Evolutionary conservation across 176 grass and related monocot species (phyloP).

Genomic region (Triticum timopheevii): DNA sequence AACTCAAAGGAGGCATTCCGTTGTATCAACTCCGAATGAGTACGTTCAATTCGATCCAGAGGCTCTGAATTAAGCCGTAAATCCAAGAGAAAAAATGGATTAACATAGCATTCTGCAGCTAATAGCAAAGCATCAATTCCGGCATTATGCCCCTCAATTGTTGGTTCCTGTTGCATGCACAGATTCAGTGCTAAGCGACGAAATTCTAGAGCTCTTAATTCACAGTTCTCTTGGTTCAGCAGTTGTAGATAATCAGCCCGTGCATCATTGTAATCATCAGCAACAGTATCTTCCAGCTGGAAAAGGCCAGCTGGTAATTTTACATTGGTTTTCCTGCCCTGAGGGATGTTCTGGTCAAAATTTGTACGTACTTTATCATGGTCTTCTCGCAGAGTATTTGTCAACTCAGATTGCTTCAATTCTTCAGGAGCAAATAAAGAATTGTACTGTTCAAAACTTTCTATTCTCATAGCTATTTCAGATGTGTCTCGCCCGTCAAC

Average conservation of each 20-base stretch:
- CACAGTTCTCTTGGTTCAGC: constrained; percentile 65
- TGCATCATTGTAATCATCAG: constrained; percentile 70
- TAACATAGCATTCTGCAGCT: constrained; percentile 90
- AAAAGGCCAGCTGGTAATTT: constrained; percentile 39
- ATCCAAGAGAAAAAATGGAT: constrained; percentile 76
- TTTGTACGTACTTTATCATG: constrained; percentile 40
- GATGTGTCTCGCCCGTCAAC: constrained; percentile 42
- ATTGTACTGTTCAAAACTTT: constrained; percentile 51
- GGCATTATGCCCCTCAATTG: constrained; percentile 74
- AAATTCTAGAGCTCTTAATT: constrained; percentile 79
- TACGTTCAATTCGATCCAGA: constrained; percentile 57
- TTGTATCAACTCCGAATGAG: constrained; percentile 57
- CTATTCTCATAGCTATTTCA: constrained; percentile 41
- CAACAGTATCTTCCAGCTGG: constrained; percentile 61
- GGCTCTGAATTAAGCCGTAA: constrained; percentile 56
- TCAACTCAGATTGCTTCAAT: constrained; percentile 65
- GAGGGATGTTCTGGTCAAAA: constrained; percentile 39
- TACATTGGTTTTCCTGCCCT: constrained; percentile 36
- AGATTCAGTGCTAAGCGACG: constrained; percentile 73
- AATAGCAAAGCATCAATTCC: constrained; percentile 92
- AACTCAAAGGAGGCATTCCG: constrained; percentile 37
- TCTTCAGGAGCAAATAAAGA: constrained; percentile 75
- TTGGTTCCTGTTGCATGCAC: constrained; percentile 61
- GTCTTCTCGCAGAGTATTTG: constrained; percentile 42
- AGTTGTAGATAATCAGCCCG: constrained; percentile 87